phyloP scores from a whole-genome alignment of 1,139 yeast genomes.

The Arxiozyma bovina region DNA sequence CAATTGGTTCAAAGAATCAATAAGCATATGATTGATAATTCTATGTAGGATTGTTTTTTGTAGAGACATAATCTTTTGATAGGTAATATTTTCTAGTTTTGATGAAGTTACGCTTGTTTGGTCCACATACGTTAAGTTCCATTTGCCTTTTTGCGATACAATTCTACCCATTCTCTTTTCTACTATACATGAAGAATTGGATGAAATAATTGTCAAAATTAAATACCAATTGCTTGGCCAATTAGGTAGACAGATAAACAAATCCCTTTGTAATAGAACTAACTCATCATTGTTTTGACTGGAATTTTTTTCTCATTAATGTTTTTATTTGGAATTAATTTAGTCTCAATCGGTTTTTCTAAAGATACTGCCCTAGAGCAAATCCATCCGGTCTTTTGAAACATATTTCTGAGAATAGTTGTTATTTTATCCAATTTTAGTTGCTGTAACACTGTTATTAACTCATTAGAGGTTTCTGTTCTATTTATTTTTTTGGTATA shows the following conservation, averaged over 20 bases:
- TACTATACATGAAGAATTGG: constrained; percentile 42
- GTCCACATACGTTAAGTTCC: constrained; percentile 49
- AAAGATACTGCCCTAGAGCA: constrained; percentile 47
- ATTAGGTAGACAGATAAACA: constrained; percentile 48
- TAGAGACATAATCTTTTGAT: constrained; percentile 42
- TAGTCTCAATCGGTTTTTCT: constrained; percentile 28
- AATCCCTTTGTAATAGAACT: constrained; percentile 33
- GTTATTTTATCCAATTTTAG: constrained; percentile 49
- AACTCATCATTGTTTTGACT: constrained; percentile 1
- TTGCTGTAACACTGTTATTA: constrained; percentile 32
- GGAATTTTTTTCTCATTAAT: constrained; percentile 8
- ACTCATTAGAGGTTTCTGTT: constrained; percentile 28
- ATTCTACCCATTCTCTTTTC: constrained; percentile 50
- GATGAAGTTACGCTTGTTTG: constrained; percentile 23
- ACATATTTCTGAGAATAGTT: constrained; percentile 44
- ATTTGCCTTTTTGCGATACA: constrained; percentile 50
- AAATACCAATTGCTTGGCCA: constrained; percentile 74
- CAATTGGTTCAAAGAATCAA: constrained; percentile 45
- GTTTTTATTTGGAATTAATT: constrained; percentile 15
- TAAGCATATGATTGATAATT: constrained; percentile 54
- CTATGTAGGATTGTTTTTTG: constrained; percentile 48
- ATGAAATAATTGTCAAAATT: constrained; percentile 41
- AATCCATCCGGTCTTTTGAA: constrained; percentile 62
- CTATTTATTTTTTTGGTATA: constrained; percentile 35
- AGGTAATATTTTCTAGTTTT: constrained; percentile 35